phyloP scores from a whole-genome alignment of 768 basidiomycete species.

The Grammothele lineata region DNA sequence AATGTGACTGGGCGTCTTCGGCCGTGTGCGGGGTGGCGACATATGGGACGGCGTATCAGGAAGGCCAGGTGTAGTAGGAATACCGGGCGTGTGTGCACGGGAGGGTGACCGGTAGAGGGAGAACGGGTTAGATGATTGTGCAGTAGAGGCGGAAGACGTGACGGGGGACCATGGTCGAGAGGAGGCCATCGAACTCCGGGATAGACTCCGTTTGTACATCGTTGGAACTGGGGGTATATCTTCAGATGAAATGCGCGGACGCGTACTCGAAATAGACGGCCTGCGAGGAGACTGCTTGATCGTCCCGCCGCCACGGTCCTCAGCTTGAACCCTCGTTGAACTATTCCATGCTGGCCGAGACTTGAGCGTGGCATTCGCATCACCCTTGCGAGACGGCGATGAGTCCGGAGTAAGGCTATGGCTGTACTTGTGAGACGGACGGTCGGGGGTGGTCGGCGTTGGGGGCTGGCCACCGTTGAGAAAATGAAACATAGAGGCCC shows the following conservation, averaged over 20 bases:
- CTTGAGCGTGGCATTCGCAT: constrained; percentile 38
- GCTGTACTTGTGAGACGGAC: constrained; percentile 62
- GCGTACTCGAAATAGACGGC: constrained; percentile 20
- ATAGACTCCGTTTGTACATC: constrained; percentile 59
- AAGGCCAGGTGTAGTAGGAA: constrained; percentile 7
- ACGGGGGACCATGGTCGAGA: constrained; percentile 80
- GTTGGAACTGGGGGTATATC: constrained; percentile 30
- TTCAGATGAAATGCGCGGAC: constrained; percentile 18
- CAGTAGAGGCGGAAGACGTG: constrained; percentile 66
- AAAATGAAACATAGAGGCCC: constrained; percentile 60
- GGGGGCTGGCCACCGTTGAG: constrained; percentile 35
- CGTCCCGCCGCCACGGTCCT: constrained; percentile 38
- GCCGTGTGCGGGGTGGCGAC: constrained; percentile 58
- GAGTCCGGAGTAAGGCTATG: constrained; percentile 70
- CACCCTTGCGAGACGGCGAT: constrained; percentile 44
- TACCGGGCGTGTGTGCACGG: constrained; percentile 53
- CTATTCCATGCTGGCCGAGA: constrained; percentile 63
- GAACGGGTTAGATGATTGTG: constrained; percentile 61
- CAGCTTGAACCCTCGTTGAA: constrained; percentile 68
- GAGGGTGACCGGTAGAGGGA: constrained; percentile 40
- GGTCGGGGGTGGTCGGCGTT: constrained; percentile 51
- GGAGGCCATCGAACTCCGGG: constrained; percentile 71
- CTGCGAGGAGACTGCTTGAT: constrained; percentile 51
- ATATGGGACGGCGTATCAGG: constrained; percentile 30
- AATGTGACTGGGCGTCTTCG: constrained; percentile 78